These are phyloP conservation scores for Lentinus polychrous DNA, from an alignment of 1,284 basidiomycete genomes.

Conservation along the genomic window DNA sequence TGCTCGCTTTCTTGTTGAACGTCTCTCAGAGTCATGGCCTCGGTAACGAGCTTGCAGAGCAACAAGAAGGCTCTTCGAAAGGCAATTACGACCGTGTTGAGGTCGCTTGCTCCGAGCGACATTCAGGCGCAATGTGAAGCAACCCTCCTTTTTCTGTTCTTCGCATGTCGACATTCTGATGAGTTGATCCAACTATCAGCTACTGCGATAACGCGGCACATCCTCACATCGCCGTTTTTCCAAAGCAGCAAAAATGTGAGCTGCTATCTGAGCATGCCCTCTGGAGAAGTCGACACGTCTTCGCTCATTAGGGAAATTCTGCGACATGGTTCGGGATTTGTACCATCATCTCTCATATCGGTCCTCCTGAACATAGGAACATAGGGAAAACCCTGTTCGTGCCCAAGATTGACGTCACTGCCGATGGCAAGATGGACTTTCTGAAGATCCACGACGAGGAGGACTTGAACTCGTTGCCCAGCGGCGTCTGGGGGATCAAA, in stretches of 20 bases:
- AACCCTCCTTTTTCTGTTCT: slow-evolving; percentile 7
- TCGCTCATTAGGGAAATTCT: slow-evolving; percentile 42
- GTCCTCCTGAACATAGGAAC: background rate
- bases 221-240: slow-evolving; percentile 47
- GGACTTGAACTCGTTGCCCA: slow-evolving; percentile 51
- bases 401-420: slow-evolving; percentile 49
- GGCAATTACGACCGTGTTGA: slow-evolving; percentile 37
- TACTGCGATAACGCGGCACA: slow-evolving; percentile 38
- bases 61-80: slow-evolving; percentile 53
- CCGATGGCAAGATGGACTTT: slow-evolving; percentile 55
- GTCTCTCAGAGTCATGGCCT: background rate
- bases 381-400: slow-evolving; percentile 63
- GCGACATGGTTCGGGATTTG: slow-evolving; percentile 32
- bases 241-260: slow-evolving; percentile 43
- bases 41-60: slow-evolving; percentile 21
- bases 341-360: slow-evolving; percentile 1
- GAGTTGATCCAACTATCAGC: slow-evolving; percentile 33
- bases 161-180: slow-evolving; percentile 8
- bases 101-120: slow-evolving; percentile 32
- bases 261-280: slow-evolving; percentile 76
- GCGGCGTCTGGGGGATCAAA: slow-evolving; percentile 67
- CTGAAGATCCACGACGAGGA: slow-evolving; percentile 49
- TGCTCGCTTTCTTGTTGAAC: too few relatives aligned
- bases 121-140: slow-evolving; percentile 55
- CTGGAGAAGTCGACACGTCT: slow-evolving; percentile 58